These are phyloP conservation scores for Rhizophagus sp. DNA, from an alignment of 192 early-diverging fungal species.

Conservation along the genomic window DNA sequence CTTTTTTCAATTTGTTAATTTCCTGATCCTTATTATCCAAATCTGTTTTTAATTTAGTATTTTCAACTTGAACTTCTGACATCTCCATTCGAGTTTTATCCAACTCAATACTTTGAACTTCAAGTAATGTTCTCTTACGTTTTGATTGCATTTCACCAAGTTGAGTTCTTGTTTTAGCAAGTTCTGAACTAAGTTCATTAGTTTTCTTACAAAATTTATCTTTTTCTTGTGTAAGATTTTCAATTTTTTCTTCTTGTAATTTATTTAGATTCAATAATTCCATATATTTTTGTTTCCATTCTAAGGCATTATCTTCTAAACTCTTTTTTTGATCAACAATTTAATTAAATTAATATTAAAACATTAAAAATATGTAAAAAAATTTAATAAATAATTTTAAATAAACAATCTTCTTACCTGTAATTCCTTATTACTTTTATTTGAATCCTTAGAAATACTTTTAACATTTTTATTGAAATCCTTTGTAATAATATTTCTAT, in stretches of 20 bases:
- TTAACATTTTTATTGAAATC: neutral
- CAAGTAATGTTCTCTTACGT: neutral
- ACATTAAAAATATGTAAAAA: neutral
- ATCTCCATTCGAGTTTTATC: neutral
- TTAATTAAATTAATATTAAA: neutral
- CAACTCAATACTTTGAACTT: constrained; percentile 7
- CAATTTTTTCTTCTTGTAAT: neutral
- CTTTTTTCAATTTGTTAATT: constrained; percentile 2
- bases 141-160: neutral
- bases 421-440: neutral
- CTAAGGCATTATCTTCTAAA: neutral
- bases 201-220: neutral
- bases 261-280: neutral
- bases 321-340: neutral
- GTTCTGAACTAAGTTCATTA: constrained; percentile 3
- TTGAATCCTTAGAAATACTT: neutral
- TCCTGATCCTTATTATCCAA: neutral
- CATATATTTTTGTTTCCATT: constrained; percentile 8
- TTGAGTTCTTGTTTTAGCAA: neutral
- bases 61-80: neutral
- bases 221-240: neutral
- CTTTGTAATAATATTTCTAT: neutral
- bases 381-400: neutral
- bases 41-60: neutral
- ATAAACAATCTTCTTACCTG: neutral